Percentiles rank a stretch among this genome's conserved stretches.
Conservation (phyloP, 202 grass and related monocot species). For the Panicum virgatum region DNA sequence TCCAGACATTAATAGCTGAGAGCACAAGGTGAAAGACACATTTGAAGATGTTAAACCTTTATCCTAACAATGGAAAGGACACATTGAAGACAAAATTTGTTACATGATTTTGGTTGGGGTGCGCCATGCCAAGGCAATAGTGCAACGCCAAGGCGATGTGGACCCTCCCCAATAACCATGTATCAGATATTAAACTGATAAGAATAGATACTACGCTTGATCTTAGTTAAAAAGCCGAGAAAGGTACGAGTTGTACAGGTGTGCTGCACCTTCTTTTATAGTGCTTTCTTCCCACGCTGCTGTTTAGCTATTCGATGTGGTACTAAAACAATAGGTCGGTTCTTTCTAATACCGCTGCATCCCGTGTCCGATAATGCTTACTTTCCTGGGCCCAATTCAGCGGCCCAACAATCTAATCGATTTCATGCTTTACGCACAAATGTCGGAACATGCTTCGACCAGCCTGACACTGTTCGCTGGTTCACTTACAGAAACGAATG, state of each 20-base stretch:
- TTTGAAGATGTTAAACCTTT: no score
- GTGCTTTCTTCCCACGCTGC: neutral
- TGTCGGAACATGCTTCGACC: neutral
- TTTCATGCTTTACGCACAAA: neutral
- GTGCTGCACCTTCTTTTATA: neutral
- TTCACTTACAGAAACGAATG: neutral
- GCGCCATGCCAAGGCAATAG: no score
- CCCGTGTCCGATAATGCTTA: neutral
- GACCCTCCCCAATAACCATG: no score
- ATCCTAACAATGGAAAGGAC: no score
- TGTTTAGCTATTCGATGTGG: neutral
- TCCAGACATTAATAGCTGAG: no score
- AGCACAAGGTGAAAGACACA: no score
- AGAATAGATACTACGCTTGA: conserved; percentile 61
- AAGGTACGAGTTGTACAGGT: conserved; percentile 36
- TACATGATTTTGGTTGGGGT: no score
- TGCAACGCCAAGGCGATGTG: no score
- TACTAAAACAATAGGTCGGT: neutral
- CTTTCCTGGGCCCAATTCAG: neutral
- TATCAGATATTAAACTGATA: conserved; percentile 57
- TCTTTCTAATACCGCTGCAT: neutral
- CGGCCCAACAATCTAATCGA: neutral
- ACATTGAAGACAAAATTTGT: no score
- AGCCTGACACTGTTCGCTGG: neutral
- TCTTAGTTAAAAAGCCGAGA: conserved; percentile 80